Evolutionary conservation across 331 rosid species (phyloP).

Genomic region (Prunus yedoensis): DNA sequence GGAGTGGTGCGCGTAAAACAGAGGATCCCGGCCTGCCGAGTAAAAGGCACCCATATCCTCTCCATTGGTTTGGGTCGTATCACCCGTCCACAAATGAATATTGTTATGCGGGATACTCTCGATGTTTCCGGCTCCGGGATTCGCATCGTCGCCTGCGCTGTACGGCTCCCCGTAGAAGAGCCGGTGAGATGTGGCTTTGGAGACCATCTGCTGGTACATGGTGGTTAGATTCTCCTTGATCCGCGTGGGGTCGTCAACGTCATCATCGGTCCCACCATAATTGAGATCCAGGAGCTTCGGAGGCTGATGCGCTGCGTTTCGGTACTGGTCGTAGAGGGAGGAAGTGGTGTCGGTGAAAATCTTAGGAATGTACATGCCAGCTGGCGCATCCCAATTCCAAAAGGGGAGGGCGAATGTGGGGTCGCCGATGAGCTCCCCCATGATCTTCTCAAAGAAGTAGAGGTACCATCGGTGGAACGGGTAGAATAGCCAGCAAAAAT

Average conservation of each 20-base stretch:
- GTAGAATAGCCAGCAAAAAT: conserved; percentile 67
- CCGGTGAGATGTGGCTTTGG: not conserved
- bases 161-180: conserved; percentile 22
- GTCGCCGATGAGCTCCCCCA: conserved; percentile 54
- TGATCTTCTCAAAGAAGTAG: conserved; percentile 65
- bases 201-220: conserved; percentile 22
- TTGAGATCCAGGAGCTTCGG: conserved; percentile 42
- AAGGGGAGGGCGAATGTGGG: conserved; percentile 61
- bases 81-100: conserved; percentile 12
- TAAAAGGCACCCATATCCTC: conserved; percentile 43
- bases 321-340: conserved; percentile 46
- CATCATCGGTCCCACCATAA: conserved; percentile 8
- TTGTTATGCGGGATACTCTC: conserved; percentile 17
- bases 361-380: conserved; percentile 55
- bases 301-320: conserved; percentile 36
- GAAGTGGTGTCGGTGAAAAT: conserved; percentile 42
- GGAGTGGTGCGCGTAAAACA: conserved; percentile 68
- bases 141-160: not conserved
- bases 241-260: not conserved
- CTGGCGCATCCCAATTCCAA: conserved; percentile 70
- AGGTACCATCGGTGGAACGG: conserved; percentile 75
- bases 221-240: conserved; percentile 4
- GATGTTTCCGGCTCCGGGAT: conserved; percentile 2
- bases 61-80: not conserved
- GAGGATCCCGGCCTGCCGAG: conserved; percentile 75